A percentile compares a stretch with the other conserved stretches of the same genome.
Evolutionary conservation across 1,284 basidiomycete species (phyloP).

Genomic region (Mycena sp.): DNA sequence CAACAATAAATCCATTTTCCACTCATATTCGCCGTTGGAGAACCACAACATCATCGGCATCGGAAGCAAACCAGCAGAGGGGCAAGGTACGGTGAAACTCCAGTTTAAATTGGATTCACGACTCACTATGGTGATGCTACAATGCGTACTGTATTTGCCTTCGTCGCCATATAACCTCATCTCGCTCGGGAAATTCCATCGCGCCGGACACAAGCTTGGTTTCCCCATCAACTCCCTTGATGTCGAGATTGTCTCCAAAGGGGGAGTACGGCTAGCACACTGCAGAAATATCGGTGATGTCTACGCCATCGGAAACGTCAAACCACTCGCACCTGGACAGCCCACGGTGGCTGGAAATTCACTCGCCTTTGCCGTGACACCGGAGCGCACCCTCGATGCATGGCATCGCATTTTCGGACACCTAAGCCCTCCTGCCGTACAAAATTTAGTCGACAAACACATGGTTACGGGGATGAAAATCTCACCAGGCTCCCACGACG

Average conservation of each 20-base stretch:
- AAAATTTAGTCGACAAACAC: slow-evolving; percentile 2
- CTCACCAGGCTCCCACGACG: not conserved
- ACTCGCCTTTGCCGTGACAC: slow-evolving; percentile 11
- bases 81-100: not conserved
- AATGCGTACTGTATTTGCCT: slow-evolving; percentile 1
- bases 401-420: slow-evolving; percentile 19
- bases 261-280: not conserved
- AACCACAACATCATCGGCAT: slow-evolving; percentile 1
- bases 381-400: not conserved
- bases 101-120: not conserved
- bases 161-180: slow-evolving; percentile 2
- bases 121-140: not conserved
- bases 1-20: not conserved
- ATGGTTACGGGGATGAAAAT: slow-evolving; percentile 17
- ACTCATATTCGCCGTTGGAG: not conserved
- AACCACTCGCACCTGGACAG: not conserved
- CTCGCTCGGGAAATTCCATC: slow-evolving; percentile 6
- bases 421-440: not conserved
- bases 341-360: not conserved
- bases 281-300: slow-evolving; percentile 12
- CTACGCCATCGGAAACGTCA: slow-evolving; percentile 7
- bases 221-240: not conserved
- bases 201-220: not conserved
- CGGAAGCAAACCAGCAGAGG: not conserved
- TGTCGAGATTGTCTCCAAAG: not conserved